Base-by-base conservation (phyloP, 2,329 filamentous ascomycete genomes). In the Phaeophleospora eucalypticola region DNA sequence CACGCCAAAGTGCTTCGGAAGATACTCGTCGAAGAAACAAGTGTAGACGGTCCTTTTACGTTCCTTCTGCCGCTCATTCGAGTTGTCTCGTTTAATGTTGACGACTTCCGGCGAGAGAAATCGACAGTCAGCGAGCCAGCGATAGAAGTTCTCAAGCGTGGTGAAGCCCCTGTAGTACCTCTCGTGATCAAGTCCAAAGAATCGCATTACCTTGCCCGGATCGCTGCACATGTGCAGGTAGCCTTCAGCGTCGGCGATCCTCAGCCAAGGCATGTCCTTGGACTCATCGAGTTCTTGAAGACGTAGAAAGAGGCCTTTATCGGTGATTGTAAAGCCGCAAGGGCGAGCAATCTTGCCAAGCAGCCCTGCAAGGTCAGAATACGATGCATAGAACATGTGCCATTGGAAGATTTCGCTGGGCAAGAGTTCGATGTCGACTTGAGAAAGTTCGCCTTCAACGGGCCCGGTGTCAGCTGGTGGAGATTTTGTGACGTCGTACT, bases 291-390 rank as follows among this genome's bases (percentile, higher is more conserved):
- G 81, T 60, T 88, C 83, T 3, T 77, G 73, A 14, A 90, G 75
- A 0, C 85, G 78, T 0, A 91, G 57, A 61, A 77, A 80, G 1
- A 93, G 65, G 1, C 80, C 84, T 10, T 62, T 65, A 41, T 87
- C 79, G 54, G 82, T 83, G 18, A 81, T 69, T 0, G 80, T 85
- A 6, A 93, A 75, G 1, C 86, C 86, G 29, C 81, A 77, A 0
- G 76, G 77, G 0, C 83, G 76, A 51, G 87, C 79, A 7, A 75
- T 78, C 15, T 77, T 72, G 4, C 86, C 84, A 0, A 91, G 62
- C 7, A 82, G 74, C 49, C 80, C 84, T 75, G 82, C 82, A 2
- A 81, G 59, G 56, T 91, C 87, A n/a, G 85, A 84, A 57, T 91
- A 87, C 0, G 80, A 77, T 33, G 84, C 74, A 54, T 80, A 80